phyloP scores from a whole-genome alignment of 768 basidiomycete species.

The Agrocybe pediades region DNA sequence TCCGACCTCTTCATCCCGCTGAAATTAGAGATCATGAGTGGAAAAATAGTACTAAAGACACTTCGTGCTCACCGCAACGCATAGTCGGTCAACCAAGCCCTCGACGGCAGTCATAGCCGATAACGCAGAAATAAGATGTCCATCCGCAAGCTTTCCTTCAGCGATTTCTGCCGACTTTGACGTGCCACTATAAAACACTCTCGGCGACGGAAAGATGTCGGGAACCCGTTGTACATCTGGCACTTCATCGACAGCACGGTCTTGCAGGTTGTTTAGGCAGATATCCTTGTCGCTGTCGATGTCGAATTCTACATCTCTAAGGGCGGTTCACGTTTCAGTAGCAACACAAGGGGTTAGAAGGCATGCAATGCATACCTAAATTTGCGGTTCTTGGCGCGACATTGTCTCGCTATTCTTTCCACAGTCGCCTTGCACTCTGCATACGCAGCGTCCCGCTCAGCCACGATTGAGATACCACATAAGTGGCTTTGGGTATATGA shows the following conservation, averaged over 20 bases:
- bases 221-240: slow-evolving; percentile 43
- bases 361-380: slow-evolving; percentile 40
- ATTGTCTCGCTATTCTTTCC: slow-evolving; percentile 43
- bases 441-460: slow-evolving; percentile 46
- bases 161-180: slow-evolving; percentile 44
- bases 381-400: slow-evolving; percentile 48
- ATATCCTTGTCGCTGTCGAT: slow-evolving; percentile 52
- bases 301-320: slow-evolving; percentile 57
- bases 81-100: slow-evolving; percentile 51
- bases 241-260: slow-evolving; percentile 17
- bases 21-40: not conserved
- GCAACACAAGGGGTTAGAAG: not conserved
- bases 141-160: slow-evolving; percentile 53
- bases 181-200: slow-evolving; percentile 43
- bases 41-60: not conserved
- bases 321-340: not conserved
- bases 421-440: slow-evolving; percentile 48
- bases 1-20: slow-evolving; percentile 54
- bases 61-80: slow-evolving; percentile 32
- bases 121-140: slow-evolving; percentile 56
- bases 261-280: slow-evolving; percentile 39
- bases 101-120: slow-evolving; percentile 47
- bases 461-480: slow-evolving; percentile 29
- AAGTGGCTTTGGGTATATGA: slow-evolving; percentile 21
- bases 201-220: slow-evolving; percentile 51